These are phyloP conservation scores for Raffaelea albimanens DNA, from an alignment of 2,329 filamentous ascomycete genomes.

Conservation along the genomic window DNA sequence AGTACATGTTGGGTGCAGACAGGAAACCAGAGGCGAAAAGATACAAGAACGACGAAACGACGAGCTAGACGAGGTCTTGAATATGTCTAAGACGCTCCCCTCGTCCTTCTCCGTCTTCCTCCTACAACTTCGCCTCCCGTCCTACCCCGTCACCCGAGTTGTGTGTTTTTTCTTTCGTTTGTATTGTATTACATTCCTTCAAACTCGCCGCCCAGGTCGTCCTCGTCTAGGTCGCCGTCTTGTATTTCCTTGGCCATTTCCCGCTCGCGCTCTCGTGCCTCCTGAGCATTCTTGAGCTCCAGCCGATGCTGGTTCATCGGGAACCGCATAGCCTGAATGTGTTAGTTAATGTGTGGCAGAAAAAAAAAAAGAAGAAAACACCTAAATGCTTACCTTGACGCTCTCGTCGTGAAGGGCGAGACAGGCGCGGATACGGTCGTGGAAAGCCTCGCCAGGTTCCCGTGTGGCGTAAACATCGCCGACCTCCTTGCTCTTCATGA, in stretches of 20 bases:
- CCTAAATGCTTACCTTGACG: constrained; percentile 65
- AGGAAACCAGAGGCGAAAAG: too few species aligned
- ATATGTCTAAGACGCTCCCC: too few species aligned
- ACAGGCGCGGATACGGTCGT: constrained; percentile 90
- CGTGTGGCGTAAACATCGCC: constrained; percentile 93
- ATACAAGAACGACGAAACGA: too few species aligned
- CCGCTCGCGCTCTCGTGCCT: constrained; percentile 90
- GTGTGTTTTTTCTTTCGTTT: neutral
- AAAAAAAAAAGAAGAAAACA: neutral
- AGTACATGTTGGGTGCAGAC: too few species aligned
- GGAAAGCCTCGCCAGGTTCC: constrained; percentile 94
- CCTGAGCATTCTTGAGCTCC: constrained; percentile 95
- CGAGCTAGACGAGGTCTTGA: too few species aligned
- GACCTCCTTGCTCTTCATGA: constrained; percentile 97
- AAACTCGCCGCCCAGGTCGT: constrained; percentile 91
- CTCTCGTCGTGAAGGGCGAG: constrained; percentile 92
- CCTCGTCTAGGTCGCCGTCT: constrained; percentile 92
- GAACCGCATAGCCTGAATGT: constrained; percentile 81
- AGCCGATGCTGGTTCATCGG: constrained; percentile 98
- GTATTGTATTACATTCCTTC: constrained; percentile 68
- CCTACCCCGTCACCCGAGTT: too few species aligned
- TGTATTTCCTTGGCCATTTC: constrained; percentile 99
- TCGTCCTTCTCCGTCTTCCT: too few species aligned
- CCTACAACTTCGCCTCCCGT: too few species aligned
- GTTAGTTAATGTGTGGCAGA: constrained; percentile 13